These are phyloP conservation scores for Cercospora berteroae DNA, from an alignment of 2,329 filamentous ascomycete genomes.

Conservation along the genomic window DNA sequence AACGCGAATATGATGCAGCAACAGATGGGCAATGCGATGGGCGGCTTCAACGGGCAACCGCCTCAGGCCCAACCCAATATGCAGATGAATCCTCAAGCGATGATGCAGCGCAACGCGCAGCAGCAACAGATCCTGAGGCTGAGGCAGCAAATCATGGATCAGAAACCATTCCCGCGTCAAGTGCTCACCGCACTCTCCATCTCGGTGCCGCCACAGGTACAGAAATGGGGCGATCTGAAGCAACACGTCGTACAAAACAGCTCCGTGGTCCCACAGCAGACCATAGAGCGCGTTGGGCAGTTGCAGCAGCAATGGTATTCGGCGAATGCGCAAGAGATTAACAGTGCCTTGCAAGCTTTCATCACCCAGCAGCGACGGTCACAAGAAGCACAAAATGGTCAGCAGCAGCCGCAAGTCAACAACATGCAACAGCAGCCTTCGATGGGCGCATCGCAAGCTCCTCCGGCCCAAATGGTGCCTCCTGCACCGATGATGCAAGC, in stretches of 20 bases:
- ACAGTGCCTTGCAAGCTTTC: constrained; percentile 29
- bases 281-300: constrained; percentile 41
- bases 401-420: constrained; percentile 28
- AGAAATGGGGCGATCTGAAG: constrained; percentile 58
- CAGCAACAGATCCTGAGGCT: constrained; percentile 20
- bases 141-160: constrained; percentile 20
- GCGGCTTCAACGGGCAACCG: constrained; percentile 27
- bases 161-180: constrained; percentile 22
- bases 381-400: constrained; percentile 45
- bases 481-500: constrained; percentile 26
- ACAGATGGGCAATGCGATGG: constrained; percentile 23
- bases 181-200: constrained; percentile 17
- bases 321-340: constrained; percentile 26
- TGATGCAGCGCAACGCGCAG: constrained; percentile 18
- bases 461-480: constrained; percentile 43
- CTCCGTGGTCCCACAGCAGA: constrained; percentile 43
- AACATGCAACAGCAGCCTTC: constrained; percentile 15
- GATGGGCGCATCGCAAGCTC: constrained; percentile 35
- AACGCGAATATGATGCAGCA: constrained; percentile 17
- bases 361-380: constrained; percentile 39
- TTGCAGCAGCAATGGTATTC: constrained; percentile 31
- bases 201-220: constrained; percentile 50
- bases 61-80: constrained; percentile 18
- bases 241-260: constrained; percentile 51
- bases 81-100: constrained; percentile 12